A percentile compares a stretch with the other conserved stretches of the same genome.
phyloP scores from a whole-genome alignment of 1,284 basidiomycete species.

The Peniophora sp. region DNA sequence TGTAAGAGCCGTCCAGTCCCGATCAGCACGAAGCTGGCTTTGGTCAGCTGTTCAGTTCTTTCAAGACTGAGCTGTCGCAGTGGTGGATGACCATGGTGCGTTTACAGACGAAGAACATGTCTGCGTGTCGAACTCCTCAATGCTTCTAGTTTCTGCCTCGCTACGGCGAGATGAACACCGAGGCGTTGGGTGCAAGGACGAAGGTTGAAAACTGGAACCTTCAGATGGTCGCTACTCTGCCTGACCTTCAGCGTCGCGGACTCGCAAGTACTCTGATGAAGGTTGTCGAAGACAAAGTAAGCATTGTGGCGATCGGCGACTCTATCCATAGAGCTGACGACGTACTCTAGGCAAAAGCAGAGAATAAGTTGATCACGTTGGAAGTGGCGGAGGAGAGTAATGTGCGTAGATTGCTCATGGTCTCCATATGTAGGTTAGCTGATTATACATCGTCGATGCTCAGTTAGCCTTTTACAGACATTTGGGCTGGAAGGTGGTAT shows the following conservation, averaged over 20 bases:
- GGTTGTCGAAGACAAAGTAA: neutral
- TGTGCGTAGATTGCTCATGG: neutral
- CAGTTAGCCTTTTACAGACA: neutral
- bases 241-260: constrained; percentile 10
- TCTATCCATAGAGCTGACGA: no score
- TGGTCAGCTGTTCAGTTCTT: constrained; percentile 1
- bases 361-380: neutral
- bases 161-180: constrained; percentile 6
- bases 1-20: constrained; percentile 1
- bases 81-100: constrained; percentile 10
- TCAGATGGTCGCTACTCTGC: constrained; percentile 11
- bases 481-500: neutral
- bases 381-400: neutral
- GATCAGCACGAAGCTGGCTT: constrained; percentile 8
- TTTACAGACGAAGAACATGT: neutral
- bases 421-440: no score
- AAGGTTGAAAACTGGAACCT: constrained; percentile 14
- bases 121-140: neutral
- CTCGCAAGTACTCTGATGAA: constrained; percentile 7
- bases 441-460: no score
- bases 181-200: constrained; percentile 9
- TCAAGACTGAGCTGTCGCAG: neutral
- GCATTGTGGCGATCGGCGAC: neutral
- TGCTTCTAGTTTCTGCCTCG: constrained; percentile 11
- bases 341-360: neutral